phyloP scores from a whole-genome alignment of 108 stramenopile species.

The Schizochytrium sp. region DNA sequence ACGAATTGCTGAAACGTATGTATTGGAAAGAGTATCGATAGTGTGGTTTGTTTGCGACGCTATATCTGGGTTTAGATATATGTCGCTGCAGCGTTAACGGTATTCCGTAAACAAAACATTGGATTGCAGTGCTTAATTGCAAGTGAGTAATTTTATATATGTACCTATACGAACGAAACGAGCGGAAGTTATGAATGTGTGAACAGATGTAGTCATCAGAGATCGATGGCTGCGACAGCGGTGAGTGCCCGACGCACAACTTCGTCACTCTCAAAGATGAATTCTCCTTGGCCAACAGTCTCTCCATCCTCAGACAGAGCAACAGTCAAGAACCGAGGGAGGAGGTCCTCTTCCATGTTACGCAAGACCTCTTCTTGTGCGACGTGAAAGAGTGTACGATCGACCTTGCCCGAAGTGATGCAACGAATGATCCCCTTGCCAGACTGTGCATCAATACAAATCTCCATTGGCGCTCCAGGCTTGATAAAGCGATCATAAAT shows the following conservation, averaged over 20 bases:
- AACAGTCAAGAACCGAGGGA: slow-evolving; percentile 14
- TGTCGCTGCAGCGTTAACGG: too few species aligned
- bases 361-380: slow-evolving; percentile 51
- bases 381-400: background rate
- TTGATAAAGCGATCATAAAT: slow-evolving; percentile 21
- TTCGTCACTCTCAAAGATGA: slow-evolving; percentile 21
- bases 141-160: too few species aligned
- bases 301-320: slow-evolving; percentile 38
- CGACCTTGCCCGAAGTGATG: slow-evolving; percentile 16
- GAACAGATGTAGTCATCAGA: background rate
- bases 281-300: background rate
- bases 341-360: slow-evolving; percentile 57
- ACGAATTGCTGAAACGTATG: too few species aligned
- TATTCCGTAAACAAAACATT: too few species aligned
- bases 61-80: too few species aligned
- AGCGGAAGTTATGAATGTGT: background rate
- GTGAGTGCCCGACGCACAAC: slow-evolving; percentile 27
- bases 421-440: background rate
- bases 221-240: background rate
- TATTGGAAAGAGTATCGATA: too few species aligned
- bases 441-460: slow-evolving; percentile 2
- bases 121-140: too few species aligned
- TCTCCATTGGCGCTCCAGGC: slow-evolving; percentile 26
- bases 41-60: too few species aligned
- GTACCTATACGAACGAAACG: too few species aligned